A percentile compares a stretch with the other conserved stretches of the same genome.
These are phyloP conservation scores for Metarhizium robertsii DNA, from an alignment of 2,329 filamentous ascomycete genomes.

Conservation along the genomic window DNA sequence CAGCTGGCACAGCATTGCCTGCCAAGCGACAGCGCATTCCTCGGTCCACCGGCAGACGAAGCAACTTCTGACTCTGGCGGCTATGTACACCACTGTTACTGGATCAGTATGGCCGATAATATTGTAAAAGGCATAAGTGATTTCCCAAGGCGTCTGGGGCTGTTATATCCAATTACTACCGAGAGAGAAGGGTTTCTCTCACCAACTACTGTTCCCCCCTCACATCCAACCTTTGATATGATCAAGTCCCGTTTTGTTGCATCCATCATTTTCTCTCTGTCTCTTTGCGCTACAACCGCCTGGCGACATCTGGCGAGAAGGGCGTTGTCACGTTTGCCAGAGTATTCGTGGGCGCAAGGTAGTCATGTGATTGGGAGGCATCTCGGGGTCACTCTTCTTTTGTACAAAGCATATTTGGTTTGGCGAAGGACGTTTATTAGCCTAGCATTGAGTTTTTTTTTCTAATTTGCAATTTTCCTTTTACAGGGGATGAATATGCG, in stretches of 20 bases:
- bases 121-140: neutral
- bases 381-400: constrained; percentile 13
- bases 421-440: constrained; percentile 15
- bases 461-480: constrained; percentile 4
- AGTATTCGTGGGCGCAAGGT: neutral
- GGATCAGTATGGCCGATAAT: neutral
- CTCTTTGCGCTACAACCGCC: neutral
- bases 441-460: constrained; percentile 13
- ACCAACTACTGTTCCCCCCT: neutral
- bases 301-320: neutral
- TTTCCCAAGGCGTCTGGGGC: constrained; percentile 3
- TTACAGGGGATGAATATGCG: constrained; percentile 7
- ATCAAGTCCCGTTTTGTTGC: neutral
- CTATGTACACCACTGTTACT: neutral
- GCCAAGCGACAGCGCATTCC: neutral
- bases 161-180: neutral
- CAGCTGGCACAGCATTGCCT: neutral
- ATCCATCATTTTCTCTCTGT: neutral
- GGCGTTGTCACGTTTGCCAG: neutral
- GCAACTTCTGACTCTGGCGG: neutral
- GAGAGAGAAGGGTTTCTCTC: neutral
- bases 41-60: no score
- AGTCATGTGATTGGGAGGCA: neutral
- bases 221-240: neutral
- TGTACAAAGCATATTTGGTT: constrained; percentile 27